A percentile compares a stretch with the other conserved stretches of the same genome.
Conservation (phyloP, 169 alveolate species). For the Toxoplasma gondii region DNA sequence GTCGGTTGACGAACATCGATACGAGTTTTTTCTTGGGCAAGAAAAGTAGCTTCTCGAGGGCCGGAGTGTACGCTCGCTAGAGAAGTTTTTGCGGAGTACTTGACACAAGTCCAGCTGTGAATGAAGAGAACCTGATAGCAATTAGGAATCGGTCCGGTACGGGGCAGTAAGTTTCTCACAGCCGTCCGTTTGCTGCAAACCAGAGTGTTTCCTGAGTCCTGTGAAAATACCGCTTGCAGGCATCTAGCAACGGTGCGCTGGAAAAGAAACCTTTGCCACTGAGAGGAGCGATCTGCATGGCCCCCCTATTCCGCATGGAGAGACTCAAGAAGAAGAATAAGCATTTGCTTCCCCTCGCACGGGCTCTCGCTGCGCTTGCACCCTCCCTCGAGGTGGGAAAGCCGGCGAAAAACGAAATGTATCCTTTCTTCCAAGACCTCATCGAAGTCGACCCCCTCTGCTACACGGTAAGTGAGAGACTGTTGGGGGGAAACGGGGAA, state of each 20-base stretch:
- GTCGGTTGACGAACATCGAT: no score
- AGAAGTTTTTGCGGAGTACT: no score
- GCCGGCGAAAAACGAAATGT: not conserved
- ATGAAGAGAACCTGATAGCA: no score
- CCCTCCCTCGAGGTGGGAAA: conserved; percentile 22
- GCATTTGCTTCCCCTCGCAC: not conserved
- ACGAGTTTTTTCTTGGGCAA: no score
- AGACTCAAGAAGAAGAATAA: conserved; percentile 5
- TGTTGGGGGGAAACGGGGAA: not conserved
- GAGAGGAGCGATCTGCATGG: not conserved
- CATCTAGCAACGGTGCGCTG: not conserved
- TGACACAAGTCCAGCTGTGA: no score
- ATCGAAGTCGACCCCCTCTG: conserved; percentile 1
- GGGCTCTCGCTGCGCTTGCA: not conserved
- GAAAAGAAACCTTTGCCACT: not conserved
- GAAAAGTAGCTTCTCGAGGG: no score
- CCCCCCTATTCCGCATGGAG: conserved; percentile 26
- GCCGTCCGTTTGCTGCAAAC: no score
- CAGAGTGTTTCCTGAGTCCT: no score
- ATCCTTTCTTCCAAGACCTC: conserved; percentile 5
- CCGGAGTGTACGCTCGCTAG: no score
- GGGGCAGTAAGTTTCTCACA: no score
- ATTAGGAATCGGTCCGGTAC: no score
- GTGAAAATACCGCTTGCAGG: not conserved
- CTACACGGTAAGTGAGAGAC: conserved; percentile 14